Base-by-base conservation (phyloP, 108 stramenopile species). In the Nitzschia inconspicua region DNA sequence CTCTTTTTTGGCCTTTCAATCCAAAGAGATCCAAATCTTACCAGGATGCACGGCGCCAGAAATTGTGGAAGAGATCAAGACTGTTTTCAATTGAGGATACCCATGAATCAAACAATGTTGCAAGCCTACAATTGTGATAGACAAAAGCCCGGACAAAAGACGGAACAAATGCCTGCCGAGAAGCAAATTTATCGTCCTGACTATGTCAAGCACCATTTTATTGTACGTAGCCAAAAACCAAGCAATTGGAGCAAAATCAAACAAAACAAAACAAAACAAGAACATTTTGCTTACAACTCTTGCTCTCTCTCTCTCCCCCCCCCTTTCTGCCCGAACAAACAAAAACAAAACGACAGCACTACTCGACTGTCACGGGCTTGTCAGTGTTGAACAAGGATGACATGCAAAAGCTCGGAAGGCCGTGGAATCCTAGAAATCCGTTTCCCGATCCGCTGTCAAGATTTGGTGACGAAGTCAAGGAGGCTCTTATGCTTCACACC, bases 51-150 rank as follows among this genome's bases (percentile, higher is more conserved):
- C 20, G 70, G 70, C 19, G 20, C 22, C 19, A 24, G 51, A 11
- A 16, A 62, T 23, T 82, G 80, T 48, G 73, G 75, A 27, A n/a
- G 50, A 5, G 34, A 63, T 23, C 19, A 47, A 53, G 35, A 46
- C 25, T 83, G 82, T 36, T 83, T 83, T 43, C 53, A 78, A 23
- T 68, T 88, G 5, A 67, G 61, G 25, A 78, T 93, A n/a, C 82
- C 79, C 6, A 57, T 68, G 28, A 73, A 87, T 16, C 70, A 73
- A 58, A 90, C 93, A 34, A 83, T 94, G 59, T 58, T 94, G 9
- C 85, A 94, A 61, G 79, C 87, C 1, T 94, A 94, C 72, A 94
- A 94, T 63, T 94, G 93, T 63, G 88, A 94, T 57, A 64, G 81
- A 55, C 87, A 90, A 43, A 62, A 73, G 60, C 86, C 86, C 32